Base-by-base conservation (phyloP, 2,329 filamentous ascomycete species). In the Colletotrichum siamense region DNA sequence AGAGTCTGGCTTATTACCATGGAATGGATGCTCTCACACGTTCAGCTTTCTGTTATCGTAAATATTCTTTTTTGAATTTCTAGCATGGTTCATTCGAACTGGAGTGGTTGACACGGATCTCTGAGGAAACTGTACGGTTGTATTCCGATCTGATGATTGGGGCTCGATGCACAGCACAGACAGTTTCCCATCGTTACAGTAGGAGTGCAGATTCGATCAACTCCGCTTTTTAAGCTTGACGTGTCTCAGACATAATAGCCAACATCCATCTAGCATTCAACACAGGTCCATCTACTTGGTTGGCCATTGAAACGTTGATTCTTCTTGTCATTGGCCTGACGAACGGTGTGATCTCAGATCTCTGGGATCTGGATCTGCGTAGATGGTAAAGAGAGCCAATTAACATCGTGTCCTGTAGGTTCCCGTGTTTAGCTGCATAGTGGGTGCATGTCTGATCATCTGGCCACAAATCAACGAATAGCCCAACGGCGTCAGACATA, bases 221-320 rank as follows among this genome's bases (percentile, higher is more conserved):
- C 62, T 64, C 62, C 62, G 62, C 62, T 64, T 64, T 64, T 64
- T 64, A 64, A 64, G 62, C 62, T 39, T 44, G 62, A 36, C 32
- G 13, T 24, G 62, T 64, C 34, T 64, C 62, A 64, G 34, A 64
- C 16, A 62, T 22, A 28, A 22, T 3, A 52, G 44, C n/a, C 44
- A 52, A 22, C n/a, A 22, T 8, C 44, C 10, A 52, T 22, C 12
- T 52, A 13, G 44, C 44, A 52, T 52, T 52, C 10, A 13, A 13
- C 6, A 52, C 2, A 52, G n/a, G 12, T 52, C n/a, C 10, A 52
- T 22, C 6, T 52, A 24, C 44, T 52, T 52, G 44, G 44, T 13
- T 49, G n/a, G 6, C 2, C n/a, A 13, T 52, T n/a, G 18, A 52
- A 24, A 22, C n/a, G 13, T 22, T 52, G 4, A 3, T 13, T 24